Conservation (phyloP, 106 monocot genomes). For the Phalaenopsis aphrodite region DNA sequence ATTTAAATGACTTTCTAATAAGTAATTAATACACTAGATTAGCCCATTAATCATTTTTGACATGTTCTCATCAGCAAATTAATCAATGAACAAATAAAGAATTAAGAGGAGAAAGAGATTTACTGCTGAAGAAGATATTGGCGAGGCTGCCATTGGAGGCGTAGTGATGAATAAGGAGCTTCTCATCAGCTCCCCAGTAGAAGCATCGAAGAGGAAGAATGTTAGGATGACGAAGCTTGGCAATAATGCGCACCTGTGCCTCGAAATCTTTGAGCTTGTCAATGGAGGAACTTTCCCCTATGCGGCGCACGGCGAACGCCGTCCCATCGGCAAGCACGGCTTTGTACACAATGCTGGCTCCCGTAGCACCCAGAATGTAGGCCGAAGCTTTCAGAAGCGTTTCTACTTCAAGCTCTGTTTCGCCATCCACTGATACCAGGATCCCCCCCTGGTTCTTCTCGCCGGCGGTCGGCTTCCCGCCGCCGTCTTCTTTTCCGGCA, state of each 20-base stretch:
- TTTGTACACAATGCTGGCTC: conserved; percentile 93
- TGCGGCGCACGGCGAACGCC: conserved; percentile 70
- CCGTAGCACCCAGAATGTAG: conserved; percentile 88
- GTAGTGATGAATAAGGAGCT: conserved; percentile 84
- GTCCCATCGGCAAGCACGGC: conserved; percentile 89
- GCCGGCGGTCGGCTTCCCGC: background rate
- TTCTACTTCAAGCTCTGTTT: conserved; percentile 79
- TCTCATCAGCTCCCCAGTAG: conserved; percentile 98
- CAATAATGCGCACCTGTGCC: conserved; percentile 61
- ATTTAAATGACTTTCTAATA: too few species aligned
- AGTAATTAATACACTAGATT: too few species aligned
- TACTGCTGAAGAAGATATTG: conserved; percentile 86
- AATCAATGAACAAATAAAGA: too few species aligned
- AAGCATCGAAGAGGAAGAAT: conserved; percentile 73
- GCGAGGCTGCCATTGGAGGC: conserved; percentile 92
- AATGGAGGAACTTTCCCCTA: conserved; percentile 52
- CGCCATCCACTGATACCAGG: conserved; percentile 78
- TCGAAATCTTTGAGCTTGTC: conserved; percentile 91
- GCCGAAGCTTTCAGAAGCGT: conserved; percentile 91
- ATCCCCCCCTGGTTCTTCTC: conserved; percentile 19
- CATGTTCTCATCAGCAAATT: too few species aligned
- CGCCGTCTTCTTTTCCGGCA: background rate
- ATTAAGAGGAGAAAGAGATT: background rate
- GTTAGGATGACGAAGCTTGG: conserved; percentile 77
- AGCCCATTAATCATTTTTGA: too few species aligned